These are phyloP conservation scores for Lolium rigidum DNA, from an alignment of 176 grass and related monocot species.

Conservation along the genomic window DNA sequence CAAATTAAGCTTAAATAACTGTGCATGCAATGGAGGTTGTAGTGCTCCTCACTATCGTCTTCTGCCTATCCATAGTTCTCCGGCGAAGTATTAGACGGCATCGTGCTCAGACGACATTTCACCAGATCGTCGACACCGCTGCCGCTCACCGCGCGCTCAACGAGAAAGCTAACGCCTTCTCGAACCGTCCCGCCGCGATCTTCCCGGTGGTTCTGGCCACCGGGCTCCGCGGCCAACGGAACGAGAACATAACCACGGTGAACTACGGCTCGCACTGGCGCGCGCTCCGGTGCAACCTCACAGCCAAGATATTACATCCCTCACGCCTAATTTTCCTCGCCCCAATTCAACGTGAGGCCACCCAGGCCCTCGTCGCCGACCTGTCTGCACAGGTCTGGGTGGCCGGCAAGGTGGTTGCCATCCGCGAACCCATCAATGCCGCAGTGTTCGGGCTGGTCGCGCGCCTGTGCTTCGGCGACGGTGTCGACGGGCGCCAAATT, in stretches of 20 bases:
- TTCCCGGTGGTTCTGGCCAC: background rate
- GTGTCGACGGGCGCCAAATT: background rate
- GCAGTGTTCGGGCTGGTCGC: background rate
- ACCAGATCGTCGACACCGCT: background rate
- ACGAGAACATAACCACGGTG: slow-evolving; percentile 1
- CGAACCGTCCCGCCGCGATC: background rate
- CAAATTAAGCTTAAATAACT: too few relatives aligned
- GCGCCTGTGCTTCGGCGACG: too few relatives aligned
- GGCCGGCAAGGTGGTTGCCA: background rate
- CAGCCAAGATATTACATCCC: background rate
- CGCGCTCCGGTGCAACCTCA: background rate
- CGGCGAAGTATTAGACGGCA: too few relatives aligned
- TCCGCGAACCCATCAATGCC: background rate
- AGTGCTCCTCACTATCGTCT: too few relatives aligned
- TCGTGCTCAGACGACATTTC: too few relatives aligned
- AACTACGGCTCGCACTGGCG: background rate
- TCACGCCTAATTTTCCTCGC: background rate
- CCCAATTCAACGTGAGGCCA: background rate
- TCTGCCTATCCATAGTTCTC: too few relatives aligned
- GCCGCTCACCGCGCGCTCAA: background rate
- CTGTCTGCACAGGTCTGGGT: background rate
- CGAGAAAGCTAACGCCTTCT: background rate
- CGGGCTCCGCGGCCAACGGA: background rate
- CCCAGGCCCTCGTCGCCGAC: background rate
- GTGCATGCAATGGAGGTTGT: too few relatives aligned